Conservation (phyloP, 2,329 filamentous ascomycete species). For the Cryphonectria japonica region DNA sequence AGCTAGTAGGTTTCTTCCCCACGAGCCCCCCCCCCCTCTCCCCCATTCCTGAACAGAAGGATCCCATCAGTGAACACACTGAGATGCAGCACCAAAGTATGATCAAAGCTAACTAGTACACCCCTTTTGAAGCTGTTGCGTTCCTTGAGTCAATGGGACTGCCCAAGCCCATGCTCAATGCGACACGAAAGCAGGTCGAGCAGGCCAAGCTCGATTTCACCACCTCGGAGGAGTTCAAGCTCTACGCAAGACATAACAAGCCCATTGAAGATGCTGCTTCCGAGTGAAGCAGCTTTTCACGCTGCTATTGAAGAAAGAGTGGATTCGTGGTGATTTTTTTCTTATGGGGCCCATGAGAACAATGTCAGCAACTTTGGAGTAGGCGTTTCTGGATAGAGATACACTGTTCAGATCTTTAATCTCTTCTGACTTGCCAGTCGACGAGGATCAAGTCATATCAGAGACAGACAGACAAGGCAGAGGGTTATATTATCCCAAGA, state of each 20-base stretch:
- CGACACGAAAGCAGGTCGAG: conserved; percentile 64
- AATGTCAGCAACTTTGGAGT: conserved; percentile 28
- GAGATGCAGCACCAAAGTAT: conserved; percentile 1
- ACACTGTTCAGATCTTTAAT: conserved; percentile 5
- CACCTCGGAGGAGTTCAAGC: conserved; percentile 61
- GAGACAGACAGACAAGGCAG: background rate
- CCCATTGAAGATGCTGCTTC: conserved; percentile 46
- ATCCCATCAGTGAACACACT: too few relatives aligned
- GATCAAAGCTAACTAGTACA: conserved; percentile 17
- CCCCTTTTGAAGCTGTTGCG: conserved; percentile 49
- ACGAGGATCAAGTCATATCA: background rate
- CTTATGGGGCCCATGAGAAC: conserved; percentile 23
- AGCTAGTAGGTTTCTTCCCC: conserved; percentile 57
- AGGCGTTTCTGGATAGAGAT: conserved; percentile 26
- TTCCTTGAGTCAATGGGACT: conserved; percentile 70
- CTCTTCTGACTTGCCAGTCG: background rate
- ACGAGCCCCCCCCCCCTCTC: too few relatives aligned
- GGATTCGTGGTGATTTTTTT: too few relatives aligned
- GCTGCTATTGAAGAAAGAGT: background rate
- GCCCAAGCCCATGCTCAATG: conserved; percentile 61
- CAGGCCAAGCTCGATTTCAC: conserved; percentile 62
- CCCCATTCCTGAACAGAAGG: background rate
- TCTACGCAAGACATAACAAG: conserved; percentile 64
- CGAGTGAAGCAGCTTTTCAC: conserved; percentile 24
- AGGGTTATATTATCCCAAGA: background rate